Evolutionary conservation across 2,329 filamentous ascomycete genomes (phyloP), one percentile per base, ranked within the genome.

Genomic region (Capronia americana): DNA sequence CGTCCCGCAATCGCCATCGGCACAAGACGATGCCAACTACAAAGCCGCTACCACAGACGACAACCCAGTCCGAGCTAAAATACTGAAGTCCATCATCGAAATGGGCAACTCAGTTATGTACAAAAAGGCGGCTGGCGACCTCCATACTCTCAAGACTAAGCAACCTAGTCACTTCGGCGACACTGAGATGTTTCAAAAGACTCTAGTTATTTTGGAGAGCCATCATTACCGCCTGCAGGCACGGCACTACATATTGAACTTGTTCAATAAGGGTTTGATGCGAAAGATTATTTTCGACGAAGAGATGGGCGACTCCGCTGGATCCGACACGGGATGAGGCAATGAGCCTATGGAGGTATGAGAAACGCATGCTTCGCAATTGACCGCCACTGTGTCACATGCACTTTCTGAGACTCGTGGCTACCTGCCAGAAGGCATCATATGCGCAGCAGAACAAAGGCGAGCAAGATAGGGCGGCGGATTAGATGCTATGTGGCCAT

Each of bases 31-130:
- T 68, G 80, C 81, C 32, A 81, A 79, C 50, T 80, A 86, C 58
- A 84, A 87, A 69, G 84, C 86, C 57, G 86, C 89, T 20, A 83
- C 86, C 7, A 84, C 85, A 17, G 86, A 90, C 67, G 73, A 81
- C 10, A 83, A 96, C 82, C 79, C 83, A 0, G 76, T 83, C 69
- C 92, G 92, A 74, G 83, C 87, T 59, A 90, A 90, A 59, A 94
- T 98, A 55, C 80, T 98, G 30, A 91, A 93, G 74, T 86, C 95
- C 44, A 89, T 97, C 69, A 88, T 92, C 14, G 93, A 97, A 74
- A 85, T 99, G 65, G 92, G 93, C 64, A 97, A 98, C 75, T 95
- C 94, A 66, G 93, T 99, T 17, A 84, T 97, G 57, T 93, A 93
- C 75, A 96, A 96, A 77, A 90, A 91, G 76, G 92, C 93, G 5